Evolutionary conservation across 768 basidiomycete species (phyloP), one percentile per base, ranked within the genome.

Genomic region (Pleurotus platypus): DNA sequence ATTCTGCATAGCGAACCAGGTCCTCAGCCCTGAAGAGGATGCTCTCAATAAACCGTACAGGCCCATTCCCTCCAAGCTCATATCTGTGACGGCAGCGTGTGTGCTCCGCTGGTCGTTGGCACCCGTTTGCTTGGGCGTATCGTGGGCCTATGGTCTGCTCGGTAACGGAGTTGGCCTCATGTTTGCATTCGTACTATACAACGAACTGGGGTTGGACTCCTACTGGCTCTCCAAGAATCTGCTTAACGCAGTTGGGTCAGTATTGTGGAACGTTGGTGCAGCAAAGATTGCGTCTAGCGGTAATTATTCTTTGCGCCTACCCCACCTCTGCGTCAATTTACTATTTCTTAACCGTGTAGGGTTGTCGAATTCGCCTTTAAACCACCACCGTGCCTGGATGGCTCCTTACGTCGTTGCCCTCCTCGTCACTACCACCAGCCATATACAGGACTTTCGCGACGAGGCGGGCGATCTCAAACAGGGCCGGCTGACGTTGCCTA

Each of bases 1-100:
- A 43, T 76, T 73, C 61, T 61, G 75, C 58, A 61, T 79, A n/a
- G 67, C 75, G 3, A 81, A 81, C 58, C 79, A 81, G 61, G 70
- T 69, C 18, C 66, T 72, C 38, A 66, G 68, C 3, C 69, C 71
- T 3, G 70, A 72, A 11, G 79, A 81, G 61, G 79, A 81, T 55
- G 67, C 60, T 26, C 45, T 67, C 48, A 81, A 81, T 63, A 77
- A 78, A 50, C 72, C 75, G 2, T 72, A 74, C 56, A 64, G 79
- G 8, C 79, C 79, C 0, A 61, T 81, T 18, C 78, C 79, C 0
- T 66, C 78, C 6, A 73, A 71, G 1, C 75, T 75, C 20, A 73
- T 81, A 22, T 68, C 69, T 16, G 46, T 74, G 0, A 51, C 27
- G 4, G 56, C 73, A 12, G 75, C 79, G 3, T 61, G 59, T 6